Conservation (phyloP, 208 protist genomes). For the Wallacemonas sp. region DNA sequence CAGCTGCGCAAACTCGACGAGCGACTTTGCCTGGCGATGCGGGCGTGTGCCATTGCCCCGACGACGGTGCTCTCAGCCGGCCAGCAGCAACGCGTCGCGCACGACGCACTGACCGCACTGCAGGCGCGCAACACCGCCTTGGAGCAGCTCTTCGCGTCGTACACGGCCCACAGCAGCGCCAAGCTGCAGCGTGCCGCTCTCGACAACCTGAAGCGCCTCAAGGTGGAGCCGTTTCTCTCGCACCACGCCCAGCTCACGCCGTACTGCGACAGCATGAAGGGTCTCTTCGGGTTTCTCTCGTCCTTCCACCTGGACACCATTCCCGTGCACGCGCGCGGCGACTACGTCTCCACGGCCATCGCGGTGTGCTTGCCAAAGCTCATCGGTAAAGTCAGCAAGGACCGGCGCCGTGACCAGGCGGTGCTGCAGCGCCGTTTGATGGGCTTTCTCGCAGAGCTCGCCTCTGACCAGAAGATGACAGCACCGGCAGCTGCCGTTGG, state of each 20-base stretch:
- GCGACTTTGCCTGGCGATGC: conserved; percentile 72
- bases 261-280: conserved; percentile 78
- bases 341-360: conserved; percentile 76
- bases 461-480: not conserved
- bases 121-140: conserved; percentile 42
- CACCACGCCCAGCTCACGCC: conserved; percentile 70
- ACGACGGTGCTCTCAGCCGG: conserved; percentile 36
- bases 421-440: conserved; percentile 81
- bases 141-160: conserved; percentile 41
- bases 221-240: conserved; percentile 61
- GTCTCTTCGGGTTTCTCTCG: conserved; percentile 78
- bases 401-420: conserved; percentile 78
- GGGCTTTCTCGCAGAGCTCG: conserved; percentile 69
- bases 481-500: not conserved
- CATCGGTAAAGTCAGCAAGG: conserved; percentile 60
- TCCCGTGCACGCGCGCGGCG: conserved; percentile 41
- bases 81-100: conserved; percentile 24
- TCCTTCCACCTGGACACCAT: conserved; percentile 80
- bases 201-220: conserved; percentile 77
- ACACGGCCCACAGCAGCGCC: conserved; percentile 61
- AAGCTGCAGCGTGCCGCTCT: conserved; percentile 73
- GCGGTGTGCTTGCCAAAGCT: conserved; percentile 80
- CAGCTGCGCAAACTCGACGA: conserved; percentile 72
- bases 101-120: conserved; percentile 19
- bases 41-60: conserved; percentile 52